phyloP scores from a whole-genome alignment of 179 eudicot genomes.

The Beta corolliflora region DNA sequence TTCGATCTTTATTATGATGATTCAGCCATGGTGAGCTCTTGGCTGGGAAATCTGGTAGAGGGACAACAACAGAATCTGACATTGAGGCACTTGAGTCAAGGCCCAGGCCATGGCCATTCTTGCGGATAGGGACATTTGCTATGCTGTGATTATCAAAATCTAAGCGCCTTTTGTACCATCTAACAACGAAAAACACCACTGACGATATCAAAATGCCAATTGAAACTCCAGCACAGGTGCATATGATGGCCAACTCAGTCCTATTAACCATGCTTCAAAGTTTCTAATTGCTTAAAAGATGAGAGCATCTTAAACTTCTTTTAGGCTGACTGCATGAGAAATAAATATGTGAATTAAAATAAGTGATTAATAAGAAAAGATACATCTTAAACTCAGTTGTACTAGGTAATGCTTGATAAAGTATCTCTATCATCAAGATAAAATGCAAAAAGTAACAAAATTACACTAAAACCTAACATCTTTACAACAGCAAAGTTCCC shows the following conservation, averaged over 20 bases:
- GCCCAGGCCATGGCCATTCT: conserved; percentile 58
- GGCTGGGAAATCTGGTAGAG: conserved; percentile 40
- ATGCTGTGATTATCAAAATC: conserved; percentile 33
- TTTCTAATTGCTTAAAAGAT: conserved; percentile 36
- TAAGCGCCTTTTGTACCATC: conserved; percentile 68
- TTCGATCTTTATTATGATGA: conserved; percentile 53
- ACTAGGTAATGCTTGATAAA: neutral
- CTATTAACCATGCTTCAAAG: conserved; percentile 53
- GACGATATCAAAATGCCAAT: conserved; percentile 62
- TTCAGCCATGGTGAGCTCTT: conserved; percentile 63
- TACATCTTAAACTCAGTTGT: neutral
- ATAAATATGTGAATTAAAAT: neutral
- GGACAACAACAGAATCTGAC: conserved; percentile 45
- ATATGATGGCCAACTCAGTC: conserved; percentile 60
- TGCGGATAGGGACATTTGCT: conserved; percentile 53
- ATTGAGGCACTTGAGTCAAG: conserved; percentile 56
- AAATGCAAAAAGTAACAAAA: neutral
- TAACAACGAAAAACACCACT: conserved; percentile 47
- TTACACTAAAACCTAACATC: neutral
- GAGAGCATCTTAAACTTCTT: conserved; percentile 55
- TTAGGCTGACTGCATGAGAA: conserved; percentile 23
- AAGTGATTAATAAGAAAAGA: neutral
- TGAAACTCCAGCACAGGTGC: conserved; percentile 62
- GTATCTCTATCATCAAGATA: neutral
- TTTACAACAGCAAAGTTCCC: conserved; percentile 8